phyloP scores from a whole-genome alignment of 1,284 basidiomycete genomes.

The Apiotrichum brassicae region DNA sequence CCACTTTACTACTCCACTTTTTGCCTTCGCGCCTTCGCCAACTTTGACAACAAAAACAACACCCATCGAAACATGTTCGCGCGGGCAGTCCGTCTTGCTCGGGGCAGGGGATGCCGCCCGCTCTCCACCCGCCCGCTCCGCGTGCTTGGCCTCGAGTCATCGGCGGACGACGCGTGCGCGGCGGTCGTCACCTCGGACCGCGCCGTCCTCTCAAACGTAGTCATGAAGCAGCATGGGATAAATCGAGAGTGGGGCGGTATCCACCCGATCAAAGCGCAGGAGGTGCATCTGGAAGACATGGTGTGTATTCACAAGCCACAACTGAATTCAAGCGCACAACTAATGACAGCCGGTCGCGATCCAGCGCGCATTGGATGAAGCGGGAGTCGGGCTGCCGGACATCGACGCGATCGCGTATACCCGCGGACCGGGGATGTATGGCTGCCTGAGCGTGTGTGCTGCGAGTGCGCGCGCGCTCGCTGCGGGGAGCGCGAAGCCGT shows the following conservation, averaged over 20 bases:
- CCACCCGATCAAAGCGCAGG: constrained; percentile 68
- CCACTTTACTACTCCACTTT: too few species aligned
- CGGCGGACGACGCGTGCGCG: constrained; percentile 84
- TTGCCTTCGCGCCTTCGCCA: too few species aligned
- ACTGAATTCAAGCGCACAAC: neutral
- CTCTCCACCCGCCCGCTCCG: constrained; percentile 31
- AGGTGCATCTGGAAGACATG: constrained; percentile 63
- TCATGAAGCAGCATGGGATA: constrained; percentile 64
- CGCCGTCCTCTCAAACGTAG: constrained; percentile 69
- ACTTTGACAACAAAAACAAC: too few species aligned
- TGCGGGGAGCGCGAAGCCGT: constrained; percentile 64
- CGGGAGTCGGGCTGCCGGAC: constrained; percentile 55
- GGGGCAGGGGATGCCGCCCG: neutral
- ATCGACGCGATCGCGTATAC: constrained; percentile 87
- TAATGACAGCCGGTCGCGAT: constrained; percentile 65
- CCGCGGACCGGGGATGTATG: constrained; percentile 77
- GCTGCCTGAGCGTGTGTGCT: constrained; percentile 68
- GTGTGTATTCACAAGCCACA: too few species aligned
- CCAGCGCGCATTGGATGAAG: constrained; percentile 59
- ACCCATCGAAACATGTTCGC: too few species aligned
- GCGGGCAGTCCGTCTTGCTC: too few species aligned
- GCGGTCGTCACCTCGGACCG: constrained; percentile 66
- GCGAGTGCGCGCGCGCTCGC: constrained; percentile 76
- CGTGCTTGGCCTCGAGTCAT: constrained; percentile 69
- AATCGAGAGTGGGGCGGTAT: constrained; percentile 65